These are phyloP conservation scores for Russula abietina DNA, from an alignment of 768 basidiomycete species.

Conservation along the genomic window DNA sequence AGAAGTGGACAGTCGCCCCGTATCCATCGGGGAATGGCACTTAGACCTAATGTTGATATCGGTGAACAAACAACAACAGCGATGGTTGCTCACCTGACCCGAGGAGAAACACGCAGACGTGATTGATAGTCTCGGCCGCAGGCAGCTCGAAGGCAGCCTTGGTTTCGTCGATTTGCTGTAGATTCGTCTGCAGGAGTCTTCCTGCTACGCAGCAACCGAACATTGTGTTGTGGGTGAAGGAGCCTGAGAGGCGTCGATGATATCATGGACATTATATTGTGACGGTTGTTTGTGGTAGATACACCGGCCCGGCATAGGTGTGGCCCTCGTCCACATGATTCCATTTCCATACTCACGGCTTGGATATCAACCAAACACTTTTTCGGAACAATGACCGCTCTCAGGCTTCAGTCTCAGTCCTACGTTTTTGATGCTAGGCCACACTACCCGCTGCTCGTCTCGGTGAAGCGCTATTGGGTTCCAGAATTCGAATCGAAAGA, in stretches of 20 bases:
- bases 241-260: background rate
- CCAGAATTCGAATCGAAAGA: slow-evolving; percentile 34
- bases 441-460: slow-evolving; percentile 42
- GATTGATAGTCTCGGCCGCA: slow-evolving; percentile 68
- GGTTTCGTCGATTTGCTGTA: slow-evolving; percentile 76
- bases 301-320: background rate
- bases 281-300: background rate
- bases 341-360: background rate
- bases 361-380: background rate
- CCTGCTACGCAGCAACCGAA: slow-evolving; percentile 79
- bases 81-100: slow-evolving; percentile 48
- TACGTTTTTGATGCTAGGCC: slow-evolving; percentile 52
- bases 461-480: slow-evolving; percentile 47
- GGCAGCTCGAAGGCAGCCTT: slow-evolving; percentile 76
- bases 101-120: slow-evolving; percentile 77
- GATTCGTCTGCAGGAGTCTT: slow-evolving; percentile 70
- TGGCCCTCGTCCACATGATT: no score
- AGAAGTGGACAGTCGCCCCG: slow-evolving; percentile 79
- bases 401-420: slow-evolving; percentile 16
- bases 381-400: background rate
- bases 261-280: background rate
- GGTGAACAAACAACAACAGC: background rate
- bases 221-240: slow-evolving; percentile 33
- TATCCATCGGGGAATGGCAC: slow-evolving; percentile 81
- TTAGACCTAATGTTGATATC: slow-evolving; percentile 24